Base-by-base conservation (phyloP, 2,329 filamentous ascomycete genomes). In the Didymosphaeria variabile region DNA sequence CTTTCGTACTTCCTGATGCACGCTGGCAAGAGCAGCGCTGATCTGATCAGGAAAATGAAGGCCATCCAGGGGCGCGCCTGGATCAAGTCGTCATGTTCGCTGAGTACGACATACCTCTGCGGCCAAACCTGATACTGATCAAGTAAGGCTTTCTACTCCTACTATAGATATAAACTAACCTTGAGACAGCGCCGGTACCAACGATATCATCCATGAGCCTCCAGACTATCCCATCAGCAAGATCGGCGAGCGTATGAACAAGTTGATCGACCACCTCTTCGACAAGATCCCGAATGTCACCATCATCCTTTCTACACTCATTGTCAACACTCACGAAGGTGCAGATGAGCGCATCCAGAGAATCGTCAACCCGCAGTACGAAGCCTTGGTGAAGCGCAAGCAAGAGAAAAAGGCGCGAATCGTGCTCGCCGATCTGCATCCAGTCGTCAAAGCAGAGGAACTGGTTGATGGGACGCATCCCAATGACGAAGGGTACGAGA, bases 81-180 rank as follows among this genome's bases (percentile, higher is more conserved):
- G 38, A 57, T 23, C 38, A 46, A 34, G 42, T 60, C 5, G 32
- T 42, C 15, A 19, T 2, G 8, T 42, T 26, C 21, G 58, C 54
- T 5, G 31, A 57, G 34, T 15, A 26, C 2, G 58, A 17, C 31
- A 26, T 57, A 21, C 7, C 13, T 8, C 47, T 46, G 32, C 29
- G 49, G 21, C 58, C 58, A 4, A 60, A 57, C 19, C 38, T 60
- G 6, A 54, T 57, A 19, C 29, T 55, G 31, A 52, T 60, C 58
- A 60, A 60, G 58, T 57, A 52, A 38, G 29, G 8, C 17, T 32
- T 29, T 17, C 15, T 5, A 1, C n/a, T 12, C 8, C 13, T 21
- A 6, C 34, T 2, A 29, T 23, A 3, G 8, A 46, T 3, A 21
- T 9, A 6, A n/a, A 8, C 46, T 44, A 57, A 40, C 38, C 38